Evolutionary conservation across 768 basidiomycete species (phyloP), one percentile per base, ranked within the genome.

Genomic region (Russula compacta): DNA sequence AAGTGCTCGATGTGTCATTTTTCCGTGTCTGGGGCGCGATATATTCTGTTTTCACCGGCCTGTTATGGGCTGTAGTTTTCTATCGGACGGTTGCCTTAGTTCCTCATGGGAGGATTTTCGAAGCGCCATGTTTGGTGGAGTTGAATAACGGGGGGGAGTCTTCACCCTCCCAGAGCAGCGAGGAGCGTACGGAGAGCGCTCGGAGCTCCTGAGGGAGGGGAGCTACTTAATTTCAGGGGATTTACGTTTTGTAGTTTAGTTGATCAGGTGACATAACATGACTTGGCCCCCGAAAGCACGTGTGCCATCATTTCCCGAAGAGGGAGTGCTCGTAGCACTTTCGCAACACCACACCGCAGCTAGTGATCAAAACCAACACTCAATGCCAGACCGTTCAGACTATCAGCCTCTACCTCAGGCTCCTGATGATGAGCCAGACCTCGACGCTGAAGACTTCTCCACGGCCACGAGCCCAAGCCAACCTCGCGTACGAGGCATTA

Each of bases 11-110:
- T 53, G 82, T 83, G 2, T 35, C 59, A 6, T 81, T 82, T 68
- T 80, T 88, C 64, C 79, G 82, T 4, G 67, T 85, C 12, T 79
- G 76, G 70, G 85, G 86, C 15, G 72, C 82, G 1, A 76, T 81
- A 1, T 84, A 83, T 64, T 77, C 82, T 0, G 72, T 73, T 11
- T 73, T 69, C 9, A 81, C 82, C 3, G 66, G 86, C 5, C 24
- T 81, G 15, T 65, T 86, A 36, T 87, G 84, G 84, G 40, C 75
- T 3, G 75, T 67, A 10, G 76, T 86, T 24, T 76, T 79, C 2
- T 50, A 67, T 11, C 75, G 75, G 43, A 84, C 84, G 5, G 8
- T 75, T 10, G 53, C 67, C 8, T 63, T 71, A 50, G 69, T 75
- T 17, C 70, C 68, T 11, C 68, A 69, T 46, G 75, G 78, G 17